A percentile compares a stretch with the other conserved stretches of the same genome.
These are phyloP conservation scores for Macrotyloma uniflorum DNA, from an alignment of 306 rosid genomes.

Conservation along the genomic window DNA sequence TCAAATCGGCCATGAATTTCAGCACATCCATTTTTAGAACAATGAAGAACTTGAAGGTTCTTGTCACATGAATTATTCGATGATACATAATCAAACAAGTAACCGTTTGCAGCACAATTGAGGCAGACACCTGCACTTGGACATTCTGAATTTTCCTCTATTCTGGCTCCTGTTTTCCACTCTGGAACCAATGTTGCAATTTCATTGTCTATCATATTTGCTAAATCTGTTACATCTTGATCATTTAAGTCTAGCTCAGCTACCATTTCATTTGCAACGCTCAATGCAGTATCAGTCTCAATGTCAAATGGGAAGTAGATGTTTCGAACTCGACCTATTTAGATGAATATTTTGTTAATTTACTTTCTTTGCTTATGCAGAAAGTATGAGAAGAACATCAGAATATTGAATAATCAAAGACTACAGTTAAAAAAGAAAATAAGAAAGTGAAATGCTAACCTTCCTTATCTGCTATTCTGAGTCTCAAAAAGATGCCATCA, in stretches of 20 bases:
- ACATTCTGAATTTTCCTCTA: slow-evolving; percentile 54
- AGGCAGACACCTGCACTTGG: slow-evolving; percentile 53
- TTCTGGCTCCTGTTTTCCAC: slow-evolving; percentile 58
- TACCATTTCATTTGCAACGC: slow-evolving; percentile 91
- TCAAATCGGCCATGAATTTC: slow-evolving; percentile 89
- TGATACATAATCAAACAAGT: slow-evolving; percentile 58
- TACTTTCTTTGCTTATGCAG: slow-evolving; percentile 20
- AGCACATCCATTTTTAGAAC: slow-evolving; percentile 75
- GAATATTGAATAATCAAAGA: slow-evolving; percentile 34
- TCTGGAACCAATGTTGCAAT: slow-evolving; percentile 73
- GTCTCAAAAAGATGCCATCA: slow-evolving; percentile 81
- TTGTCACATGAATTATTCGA: slow-evolving; percentile 53
- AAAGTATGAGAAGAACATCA: background rate
- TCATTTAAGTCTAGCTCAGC: slow-evolving; percentile 86
- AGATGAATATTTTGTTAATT: slow-evolving; percentile 20
- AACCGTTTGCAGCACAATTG: slow-evolving; percentile 60
- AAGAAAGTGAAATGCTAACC: slow-evolving; percentile 54
- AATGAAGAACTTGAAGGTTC: slow-evolving; percentile 74
- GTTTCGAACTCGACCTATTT: slow-evolving; percentile 80
- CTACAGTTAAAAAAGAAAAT: slow-evolving; percentile 13
- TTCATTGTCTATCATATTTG: slow-evolving; percentile 87
- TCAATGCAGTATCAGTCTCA: slow-evolving; percentile 80
- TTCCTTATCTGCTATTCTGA: slow-evolving; percentile 90
- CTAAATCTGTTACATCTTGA: slow-evolving; percentile 82
- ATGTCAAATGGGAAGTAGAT: slow-evolving; percentile 94